Evolutionary conservation across 2,329 filamentous ascomycete species (phyloP).

Genomic region (Calonectria pseudoreteaudii): DNA sequence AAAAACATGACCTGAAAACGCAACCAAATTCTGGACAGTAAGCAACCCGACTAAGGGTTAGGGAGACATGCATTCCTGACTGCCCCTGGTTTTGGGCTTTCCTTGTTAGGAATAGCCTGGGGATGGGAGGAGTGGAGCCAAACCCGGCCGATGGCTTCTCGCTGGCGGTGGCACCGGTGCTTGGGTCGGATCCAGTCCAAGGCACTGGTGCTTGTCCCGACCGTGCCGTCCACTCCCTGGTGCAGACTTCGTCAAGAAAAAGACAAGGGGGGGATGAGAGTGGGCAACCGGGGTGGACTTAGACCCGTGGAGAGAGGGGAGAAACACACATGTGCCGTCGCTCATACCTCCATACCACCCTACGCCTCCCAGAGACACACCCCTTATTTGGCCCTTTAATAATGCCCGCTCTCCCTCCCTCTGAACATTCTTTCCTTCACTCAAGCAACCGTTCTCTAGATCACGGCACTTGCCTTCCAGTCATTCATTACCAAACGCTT

Average conservation of each 20-base stretch:
- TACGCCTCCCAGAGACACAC: conserved; percentile 26
- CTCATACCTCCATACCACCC: conserved; percentile 18
- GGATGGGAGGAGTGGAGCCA: conserved; percentile 1
- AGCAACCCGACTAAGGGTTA: not conserved
- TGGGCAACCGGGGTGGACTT: not conserved
- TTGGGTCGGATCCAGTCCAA: conserved; percentile 4
- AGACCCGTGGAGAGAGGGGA: conserved; percentile 3
- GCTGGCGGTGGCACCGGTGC: conserved; percentile 34
- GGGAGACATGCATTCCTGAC: conserved; percentile 8
- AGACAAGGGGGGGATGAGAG: conserved; percentile 14
- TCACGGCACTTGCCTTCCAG: conserved; percentile 40
- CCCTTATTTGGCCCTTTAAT: conserved; percentile 43
- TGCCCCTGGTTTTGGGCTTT: conserved; percentile 8
- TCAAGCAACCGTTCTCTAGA: conserved; percentile 28
- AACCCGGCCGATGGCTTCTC: conserved; percentile 1
- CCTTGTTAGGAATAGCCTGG: conserved; percentile 14
- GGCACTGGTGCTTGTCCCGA: conserved; percentile 12
- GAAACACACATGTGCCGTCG: not conserved
- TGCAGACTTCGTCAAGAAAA: conserved; percentile 4
- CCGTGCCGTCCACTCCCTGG: conserved; percentile 24
- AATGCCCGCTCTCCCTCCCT: conserved; percentile 42
- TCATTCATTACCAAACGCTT: conserved; percentile 41
- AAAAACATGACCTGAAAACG: not conserved
- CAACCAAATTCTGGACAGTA: not conserved
- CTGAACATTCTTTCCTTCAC: conserved; percentile 18